Evolutionary conservation across 2,329 filamentous ascomycete species (phyloP).

Genomic region (Triangularia setosa): DNA sequence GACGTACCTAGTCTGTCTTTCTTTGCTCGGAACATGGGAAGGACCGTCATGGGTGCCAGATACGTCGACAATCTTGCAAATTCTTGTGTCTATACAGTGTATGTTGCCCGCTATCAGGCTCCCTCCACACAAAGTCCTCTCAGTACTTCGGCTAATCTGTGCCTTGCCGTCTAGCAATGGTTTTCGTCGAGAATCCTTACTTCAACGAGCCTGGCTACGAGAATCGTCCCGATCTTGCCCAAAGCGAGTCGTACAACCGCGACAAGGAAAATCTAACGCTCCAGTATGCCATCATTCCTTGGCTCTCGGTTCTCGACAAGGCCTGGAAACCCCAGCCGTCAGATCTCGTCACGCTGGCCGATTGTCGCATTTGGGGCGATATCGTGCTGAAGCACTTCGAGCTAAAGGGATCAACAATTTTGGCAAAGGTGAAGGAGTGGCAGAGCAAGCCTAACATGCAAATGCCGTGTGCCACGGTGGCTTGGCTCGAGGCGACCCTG

Average conservation of each 20-base stretch:
- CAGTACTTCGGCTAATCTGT: background rate
- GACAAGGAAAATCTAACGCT: slow-evolving; percentile 28
- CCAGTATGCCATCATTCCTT: slow-evolving; percentile 29
- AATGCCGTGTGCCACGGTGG: background rate
- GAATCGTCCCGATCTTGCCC: slow-evolving; percentile 5
- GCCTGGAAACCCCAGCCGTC: background rate
- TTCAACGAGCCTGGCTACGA: slow-evolving; percentile 51
- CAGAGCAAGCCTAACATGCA: background rate
- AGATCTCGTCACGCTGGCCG: background rate
- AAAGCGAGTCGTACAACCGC: slow-evolving; percentile 31
- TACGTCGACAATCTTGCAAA: slow-evolving; percentile 47
- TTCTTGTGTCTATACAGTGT: slow-evolving; percentile 53
- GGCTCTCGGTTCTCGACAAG: slow-evolving; percentile 19
- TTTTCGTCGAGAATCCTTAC: slow-evolving; percentile 50
- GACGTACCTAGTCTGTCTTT: slow-evolving; percentile 44
- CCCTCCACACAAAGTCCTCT: no score
- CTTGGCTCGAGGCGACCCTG: background rate
- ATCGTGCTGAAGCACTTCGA: slow-evolving; percentile 28
- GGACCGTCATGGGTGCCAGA: slow-evolving; percentile 44
- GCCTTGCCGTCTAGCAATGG: slow-evolving; percentile 38
- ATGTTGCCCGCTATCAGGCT: background rate
- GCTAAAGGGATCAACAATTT: slow-evolving; percentile 17
- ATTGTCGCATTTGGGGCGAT: slow-evolving; percentile 22
- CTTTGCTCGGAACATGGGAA: slow-evolving; percentile 46
- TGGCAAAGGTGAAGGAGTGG: slow-evolving; percentile 13